Evolutionary conservation across 768 basidiomycete species (phyloP).

Genomic region (Panaeolus cyanescens): DNA sequence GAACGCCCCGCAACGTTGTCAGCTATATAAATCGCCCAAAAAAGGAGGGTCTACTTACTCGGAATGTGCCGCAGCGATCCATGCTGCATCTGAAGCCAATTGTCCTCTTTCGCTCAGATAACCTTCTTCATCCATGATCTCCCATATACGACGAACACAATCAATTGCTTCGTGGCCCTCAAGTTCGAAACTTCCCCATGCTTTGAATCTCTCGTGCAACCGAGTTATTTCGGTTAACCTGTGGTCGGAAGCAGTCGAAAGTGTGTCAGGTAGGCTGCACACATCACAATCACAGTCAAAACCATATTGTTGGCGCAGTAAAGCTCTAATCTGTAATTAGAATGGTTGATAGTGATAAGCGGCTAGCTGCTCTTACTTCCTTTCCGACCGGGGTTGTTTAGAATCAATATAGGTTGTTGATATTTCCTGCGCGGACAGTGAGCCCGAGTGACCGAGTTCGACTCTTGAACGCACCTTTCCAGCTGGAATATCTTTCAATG

Average conservation of each 20-base stretch:
- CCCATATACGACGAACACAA: slow-evolving; percentile 54
- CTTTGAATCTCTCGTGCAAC: slow-evolving; percentile 44
- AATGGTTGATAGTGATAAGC: slow-evolving; percentile 3
- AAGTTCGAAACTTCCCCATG: slow-evolving; percentile 50
- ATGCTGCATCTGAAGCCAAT: slow-evolving; percentile 61
- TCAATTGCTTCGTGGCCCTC: slow-evolving; percentile 51
- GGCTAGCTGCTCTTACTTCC: slow-evolving; percentile 41
- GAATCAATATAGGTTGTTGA: slow-evolving; percentile 64
- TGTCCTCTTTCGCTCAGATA: slow-evolving; percentile 68
- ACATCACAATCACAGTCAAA: slow-evolving; percentile 61
- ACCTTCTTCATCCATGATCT: slow-evolving; percentile 58
- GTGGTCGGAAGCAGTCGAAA: slow-evolving; percentile 52
- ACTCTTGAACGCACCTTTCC: slow-evolving; percentile 44
- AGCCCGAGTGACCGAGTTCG: slow-evolving; percentile 3
- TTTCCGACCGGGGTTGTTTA: slow-evolving; percentile 50
- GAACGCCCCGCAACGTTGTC: slow-evolving; percentile 5
- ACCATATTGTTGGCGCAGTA: slow-evolving; percentile 51
- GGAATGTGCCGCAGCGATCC: slow-evolving; percentile 61
- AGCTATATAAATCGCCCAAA: too few species aligned
- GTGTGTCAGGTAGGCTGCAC: slow-evolving; percentile 52
- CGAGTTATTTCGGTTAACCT: slow-evolving; percentile 48
- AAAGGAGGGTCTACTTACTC: slow-evolving; percentile 46
- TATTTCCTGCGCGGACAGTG: slow-evolving; percentile 46
- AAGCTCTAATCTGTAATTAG: slow-evolving; percentile 36
- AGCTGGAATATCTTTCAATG: slow-evolving; percentile 50